Base-by-base conservation (phyloP, 1,284 basidiomycete genomes). In the Schizophyllum commune region DNA sequence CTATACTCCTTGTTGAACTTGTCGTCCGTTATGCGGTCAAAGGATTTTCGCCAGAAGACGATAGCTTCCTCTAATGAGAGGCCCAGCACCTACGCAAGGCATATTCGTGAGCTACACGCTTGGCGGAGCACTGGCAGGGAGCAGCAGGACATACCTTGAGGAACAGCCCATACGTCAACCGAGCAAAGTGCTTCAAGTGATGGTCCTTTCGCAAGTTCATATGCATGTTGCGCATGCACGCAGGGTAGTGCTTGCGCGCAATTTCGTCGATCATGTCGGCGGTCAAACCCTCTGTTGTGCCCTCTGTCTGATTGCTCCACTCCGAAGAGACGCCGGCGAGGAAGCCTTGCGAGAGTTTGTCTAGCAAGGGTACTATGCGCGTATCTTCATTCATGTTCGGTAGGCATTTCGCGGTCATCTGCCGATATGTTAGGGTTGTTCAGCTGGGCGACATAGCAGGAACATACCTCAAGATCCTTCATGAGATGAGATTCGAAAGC, bases 1-100 rank as follows among this genome's bases (percentile, higher is more conserved):
- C 88, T 89, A 80, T 98, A 91, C 71, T 98, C 93, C 73, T 99
- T 99, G 78, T 95, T 96, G 78, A 99, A 99, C 74, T 96, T 92
- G 76, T 99, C 95, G 66, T 98, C 96, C 21, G 87, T 87, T 62
- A 92, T 85, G 47, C 77, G 81, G 63, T 74, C 77, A 72, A 97
- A 98, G 34, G 90, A 89, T 68, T 89, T 89, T 60, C 94, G 81
- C 97, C 97, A 99, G 76, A 98, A 99, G 6, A 86, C 76, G 59
- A 98, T 76, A 1, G 97, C 96, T 75, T 99, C 96, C 32, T 99
- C 96, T 58, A 99, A 86, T 0, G 95, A 92, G 58, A 99, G 75
- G 1, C 96, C 96, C 60, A 99, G 80, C 4, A 94, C 91, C 94
- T 97, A 68, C 22, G 5, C 19, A 21, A 13, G 53, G 57, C 33